phyloP scores from a whole-genome alignment of 2,329 filamentous ascomycete genomes.

The Paecilomyces fulvus region DNA sequence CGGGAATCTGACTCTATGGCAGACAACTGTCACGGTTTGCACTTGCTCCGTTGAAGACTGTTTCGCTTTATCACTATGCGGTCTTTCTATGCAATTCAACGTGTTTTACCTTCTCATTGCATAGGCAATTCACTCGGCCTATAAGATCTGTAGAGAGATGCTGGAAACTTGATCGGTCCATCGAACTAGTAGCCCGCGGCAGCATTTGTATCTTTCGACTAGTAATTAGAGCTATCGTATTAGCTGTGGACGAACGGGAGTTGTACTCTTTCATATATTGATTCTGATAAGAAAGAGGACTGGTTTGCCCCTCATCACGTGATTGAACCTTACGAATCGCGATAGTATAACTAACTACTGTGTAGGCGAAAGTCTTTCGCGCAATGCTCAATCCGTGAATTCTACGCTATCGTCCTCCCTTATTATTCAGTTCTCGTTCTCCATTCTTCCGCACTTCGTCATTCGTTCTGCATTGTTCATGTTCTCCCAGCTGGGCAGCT shows the following conservation, averaged over 20 bases:
- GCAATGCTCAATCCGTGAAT: background rate
- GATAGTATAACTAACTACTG: too few species aligned
- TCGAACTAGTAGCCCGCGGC: background rate
- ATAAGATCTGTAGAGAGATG: too few species aligned
- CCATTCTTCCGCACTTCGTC: background rate
- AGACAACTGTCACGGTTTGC: background rate
- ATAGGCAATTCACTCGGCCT: background rate
- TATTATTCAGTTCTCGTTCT: background rate
- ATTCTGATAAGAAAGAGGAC: background rate
- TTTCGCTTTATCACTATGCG: background rate
- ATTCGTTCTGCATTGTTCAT: too few species aligned
- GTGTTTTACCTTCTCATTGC: background rate
- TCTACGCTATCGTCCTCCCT: background rate
- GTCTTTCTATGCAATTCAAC: background rate
- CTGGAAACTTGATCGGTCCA: background rate
- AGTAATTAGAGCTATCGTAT: background rate
- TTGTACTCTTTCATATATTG: background rate
- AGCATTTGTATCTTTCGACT: background rate
- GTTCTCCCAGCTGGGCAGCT: too few species aligned
- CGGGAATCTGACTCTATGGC: constrained; percentile 5
- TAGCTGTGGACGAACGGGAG: background rate
- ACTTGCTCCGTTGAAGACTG: background rate
- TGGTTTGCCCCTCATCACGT: background rate
- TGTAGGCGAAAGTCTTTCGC: background rate
- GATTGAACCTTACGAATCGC: background rate